These are phyloP conservation scores for Ceratocystis alfenasii DNA, from an alignment of 2,329 filamentous ascomycete genomes.

Conservation along the genomic window DNA sequence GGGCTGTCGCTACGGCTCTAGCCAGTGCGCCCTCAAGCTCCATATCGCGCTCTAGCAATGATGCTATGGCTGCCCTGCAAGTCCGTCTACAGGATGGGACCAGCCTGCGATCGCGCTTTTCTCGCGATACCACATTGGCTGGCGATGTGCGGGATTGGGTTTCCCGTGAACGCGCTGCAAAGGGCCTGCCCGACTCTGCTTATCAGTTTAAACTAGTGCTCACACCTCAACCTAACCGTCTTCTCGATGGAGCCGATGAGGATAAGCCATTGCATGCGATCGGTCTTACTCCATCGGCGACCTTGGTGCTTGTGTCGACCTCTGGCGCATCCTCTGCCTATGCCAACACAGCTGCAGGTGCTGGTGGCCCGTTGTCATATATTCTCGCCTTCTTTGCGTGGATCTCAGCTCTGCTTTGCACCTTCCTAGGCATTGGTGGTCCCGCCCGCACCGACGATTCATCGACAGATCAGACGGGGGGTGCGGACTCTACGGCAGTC, in stretches of 20 bases:
- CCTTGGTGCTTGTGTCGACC: constrained; percentile 61
- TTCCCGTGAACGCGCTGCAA: constrained; percentile 47
- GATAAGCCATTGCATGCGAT: constrained; percentile 53
- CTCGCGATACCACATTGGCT: constrained; percentile 48
- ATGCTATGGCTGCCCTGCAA: constrained; percentile 47
- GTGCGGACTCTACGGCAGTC: neutral
- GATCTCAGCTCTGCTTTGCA: constrained; percentile 26
- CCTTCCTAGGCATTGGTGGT: constrained; percentile 15
- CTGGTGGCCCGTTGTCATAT: constrained; percentile 25
- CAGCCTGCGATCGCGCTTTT: constrained; percentile 62
- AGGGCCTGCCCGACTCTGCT: constrained; percentile 36
- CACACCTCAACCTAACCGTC: constrained; percentile 62
- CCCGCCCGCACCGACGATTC: neutral
- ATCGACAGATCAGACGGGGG: neutral
- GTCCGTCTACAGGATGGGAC: constrained; percentile 76
- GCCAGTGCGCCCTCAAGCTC: constrained; percentile 29
- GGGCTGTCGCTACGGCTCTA: constrained; percentile 28
- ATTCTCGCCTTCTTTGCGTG: constrained; percentile 30
- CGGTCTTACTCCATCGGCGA: constrained; percentile 66
- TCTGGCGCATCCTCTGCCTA: constrained; percentile 42
- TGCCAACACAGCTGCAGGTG: constrained; percentile 8
- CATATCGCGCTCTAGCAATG: constrained; percentile 26
- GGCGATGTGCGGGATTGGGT: constrained; percentile 66
- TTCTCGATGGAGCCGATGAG: constrained; percentile 66
- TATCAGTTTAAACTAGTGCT: constrained; percentile 80